These are phyloP conservation scores for Trichosporon sp. DNA, from an alignment of 1,284 basidiomycete genomes.

Conservation along the genomic window DNA sequence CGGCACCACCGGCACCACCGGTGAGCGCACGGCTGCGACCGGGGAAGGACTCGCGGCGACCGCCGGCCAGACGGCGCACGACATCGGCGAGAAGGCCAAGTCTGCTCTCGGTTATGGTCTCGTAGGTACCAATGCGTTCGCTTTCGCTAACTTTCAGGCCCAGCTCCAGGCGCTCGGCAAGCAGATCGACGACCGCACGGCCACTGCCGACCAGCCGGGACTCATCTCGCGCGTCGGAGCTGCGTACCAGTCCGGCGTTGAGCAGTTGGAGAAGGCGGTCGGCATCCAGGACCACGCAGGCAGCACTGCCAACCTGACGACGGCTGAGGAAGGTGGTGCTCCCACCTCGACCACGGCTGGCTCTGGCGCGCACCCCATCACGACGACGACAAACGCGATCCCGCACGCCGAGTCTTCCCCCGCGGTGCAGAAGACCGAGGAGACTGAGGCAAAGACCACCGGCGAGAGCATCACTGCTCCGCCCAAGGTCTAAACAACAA, in stretches of 20 bases:
- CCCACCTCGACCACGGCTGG: constrained; percentile 1
- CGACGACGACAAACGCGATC: constrained; percentile 42
- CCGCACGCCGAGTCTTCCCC: constrained; percentile 20
- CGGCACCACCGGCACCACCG: neutral
- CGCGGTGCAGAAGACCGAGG: neutral
- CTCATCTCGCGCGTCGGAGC: constrained; percentile 38
- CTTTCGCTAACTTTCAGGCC: constrained; percentile 21
- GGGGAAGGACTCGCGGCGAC: neutral
- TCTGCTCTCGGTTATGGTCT: constrained; percentile 31
- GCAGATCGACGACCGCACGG: constrained; percentile 42
- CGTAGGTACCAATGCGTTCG: constrained; percentile 19
- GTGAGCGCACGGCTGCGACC: neutral
- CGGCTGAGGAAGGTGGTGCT: neutral
- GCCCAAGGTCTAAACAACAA: neutral
- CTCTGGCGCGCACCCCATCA: constrained; percentile 21
- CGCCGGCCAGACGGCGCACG: neutral
- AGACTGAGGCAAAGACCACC: neutral
- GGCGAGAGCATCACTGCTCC: neutral
- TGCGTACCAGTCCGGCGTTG: constrained; percentile 31
- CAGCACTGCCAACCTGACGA: neutral
- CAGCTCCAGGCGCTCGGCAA: constrained; percentile 35
- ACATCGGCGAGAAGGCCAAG: constrained; percentile 29
- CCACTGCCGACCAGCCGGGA: constrained; percentile 41
- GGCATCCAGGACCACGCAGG: constrained; percentile 6
- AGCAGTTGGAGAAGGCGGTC: constrained; percentile 23